A percentile compares a stretch with the other conserved stretches of the same genome.
These are phyloP conservation scores for Carex cristatella DNA, from an alignment of 176 grass and related monocot genomes.

Conservation along the genomic window DNA sequence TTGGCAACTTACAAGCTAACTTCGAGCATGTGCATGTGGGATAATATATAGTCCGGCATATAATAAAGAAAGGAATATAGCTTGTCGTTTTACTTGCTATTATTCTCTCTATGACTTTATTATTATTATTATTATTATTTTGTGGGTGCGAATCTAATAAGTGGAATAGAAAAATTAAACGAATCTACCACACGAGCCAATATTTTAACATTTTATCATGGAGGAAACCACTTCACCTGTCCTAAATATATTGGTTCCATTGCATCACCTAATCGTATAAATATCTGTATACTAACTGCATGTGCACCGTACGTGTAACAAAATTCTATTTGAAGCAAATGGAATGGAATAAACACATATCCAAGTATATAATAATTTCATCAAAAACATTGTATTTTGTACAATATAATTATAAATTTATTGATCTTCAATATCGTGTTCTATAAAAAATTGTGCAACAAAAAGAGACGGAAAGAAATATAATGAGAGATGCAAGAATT, in stretches of 20 bases:
- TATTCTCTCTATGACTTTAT: background rate
- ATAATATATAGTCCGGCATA: background rate
- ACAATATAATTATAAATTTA: background rate
- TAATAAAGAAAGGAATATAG: background rate
- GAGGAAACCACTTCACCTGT: background rate
- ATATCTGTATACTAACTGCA: background rate
- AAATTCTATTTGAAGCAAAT: background rate
- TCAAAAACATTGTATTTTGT: background rate
- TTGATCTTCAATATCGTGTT: too few species aligned
- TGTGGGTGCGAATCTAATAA: constrained; percentile 1
- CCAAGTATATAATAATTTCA: background rate
- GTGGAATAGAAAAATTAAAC: background rate
- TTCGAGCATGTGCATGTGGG: background rate
- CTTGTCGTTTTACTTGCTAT: background rate
- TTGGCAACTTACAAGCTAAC: background rate
- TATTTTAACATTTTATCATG: background rate
- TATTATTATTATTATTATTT: background rate
- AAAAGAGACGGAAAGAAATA: too few species aligned
- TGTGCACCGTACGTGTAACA: too few species aligned
- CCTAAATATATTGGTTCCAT: background rate
- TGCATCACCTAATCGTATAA: background rate
- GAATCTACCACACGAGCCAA: background rate
- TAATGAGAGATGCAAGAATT: too few species aligned
- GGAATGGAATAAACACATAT: background rate
- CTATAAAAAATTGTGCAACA: too few species aligned